Evolutionary conservation across 768 basidiomycete species (phyloP).

Genomic region (Tylopilus plumbeoviolaceoides): DNA sequence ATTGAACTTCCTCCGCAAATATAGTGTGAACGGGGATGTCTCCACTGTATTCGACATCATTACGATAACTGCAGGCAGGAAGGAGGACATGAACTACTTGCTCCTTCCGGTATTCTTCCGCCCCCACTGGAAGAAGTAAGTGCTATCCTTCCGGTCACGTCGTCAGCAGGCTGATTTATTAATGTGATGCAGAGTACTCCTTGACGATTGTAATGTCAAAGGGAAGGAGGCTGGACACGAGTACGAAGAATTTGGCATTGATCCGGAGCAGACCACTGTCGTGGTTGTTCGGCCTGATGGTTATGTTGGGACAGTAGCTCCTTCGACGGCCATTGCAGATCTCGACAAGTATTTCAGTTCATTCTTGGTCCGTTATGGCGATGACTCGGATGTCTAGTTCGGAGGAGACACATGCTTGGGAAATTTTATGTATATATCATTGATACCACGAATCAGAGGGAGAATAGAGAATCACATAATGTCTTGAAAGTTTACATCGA

Average conservation of each 20-base stretch:
- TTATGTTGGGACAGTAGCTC: constrained; percentile 33
- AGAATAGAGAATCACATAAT: no score
- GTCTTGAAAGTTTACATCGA: no score
- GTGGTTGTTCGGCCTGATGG: constrained; percentile 37
- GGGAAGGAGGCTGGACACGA: constrained; percentile 28
- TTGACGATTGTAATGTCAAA: constrained; percentile 33
- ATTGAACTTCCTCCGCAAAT: background rate
- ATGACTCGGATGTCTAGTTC: no score
- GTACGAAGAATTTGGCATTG: constrained; percentile 31
- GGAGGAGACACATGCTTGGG: no score
- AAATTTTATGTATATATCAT: no score
- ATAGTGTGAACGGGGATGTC: background rate
- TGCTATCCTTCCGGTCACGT: no score
- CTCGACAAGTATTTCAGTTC: no score
- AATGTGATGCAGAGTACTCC: constrained; percentile 22
- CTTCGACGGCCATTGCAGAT: constrained; percentile 23
- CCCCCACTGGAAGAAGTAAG: constrained; percentile 3
- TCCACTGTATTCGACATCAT: background rate
- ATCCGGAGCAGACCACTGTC: constrained; percentile 27
- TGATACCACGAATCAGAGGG: no score
- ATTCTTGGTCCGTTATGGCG: no score
- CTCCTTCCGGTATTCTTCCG: constrained; percentile 1
- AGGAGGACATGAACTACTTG: background rate
- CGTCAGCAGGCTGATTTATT: background rate
- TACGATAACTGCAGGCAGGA: background rate